Conservation (phyloP, 352 stramenopile genomes). For the Phytophthora fragariae region DNA sequence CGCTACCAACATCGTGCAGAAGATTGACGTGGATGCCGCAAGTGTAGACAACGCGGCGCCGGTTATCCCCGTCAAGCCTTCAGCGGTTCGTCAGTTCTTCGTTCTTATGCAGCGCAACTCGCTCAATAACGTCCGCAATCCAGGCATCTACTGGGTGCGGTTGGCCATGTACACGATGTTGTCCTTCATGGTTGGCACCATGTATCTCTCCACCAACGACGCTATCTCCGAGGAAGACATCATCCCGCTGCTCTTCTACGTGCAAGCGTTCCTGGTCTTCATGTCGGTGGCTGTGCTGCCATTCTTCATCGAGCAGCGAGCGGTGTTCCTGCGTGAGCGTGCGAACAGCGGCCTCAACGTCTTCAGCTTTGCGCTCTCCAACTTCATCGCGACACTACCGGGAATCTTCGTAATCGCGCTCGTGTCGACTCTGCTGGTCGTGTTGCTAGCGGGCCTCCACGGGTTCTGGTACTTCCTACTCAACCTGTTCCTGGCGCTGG, state of each 20-base stretch:
- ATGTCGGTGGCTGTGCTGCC: conserved; percentile 89
- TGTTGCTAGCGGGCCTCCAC: conserved; percentile 52
- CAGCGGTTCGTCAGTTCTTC: conserved; percentile 51
- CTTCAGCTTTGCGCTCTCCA: conserved; percentile 68
- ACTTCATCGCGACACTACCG: conserved; percentile 69
- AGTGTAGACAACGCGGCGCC: conserved; percentile 5
- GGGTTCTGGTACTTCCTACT: conserved; percentile 61
- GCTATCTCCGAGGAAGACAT: conserved; percentile 38
- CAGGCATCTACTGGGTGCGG: conserved; percentile 74
- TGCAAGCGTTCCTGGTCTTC: conserved; percentile 90
- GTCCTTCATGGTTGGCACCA: conserved; percentile 72
- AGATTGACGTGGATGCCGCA: conserved; percentile 18
- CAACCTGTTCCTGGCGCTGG: conserved; percentile 71
- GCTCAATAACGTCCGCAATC: conserved; percentile 68
- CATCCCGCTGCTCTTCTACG: conserved; percentile 83
- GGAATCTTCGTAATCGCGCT: conserved; percentile 67
- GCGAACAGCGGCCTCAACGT: conserved; percentile 57
- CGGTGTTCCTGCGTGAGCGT: conserved; percentile 83
- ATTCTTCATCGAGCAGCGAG: conserved; percentile 83
- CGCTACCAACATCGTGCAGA: conserved; percentile 9
- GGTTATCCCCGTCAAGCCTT: conserved; percentile 43
- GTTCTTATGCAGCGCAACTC: conserved; percentile 63
- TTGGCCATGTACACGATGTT: conserved; percentile 77
- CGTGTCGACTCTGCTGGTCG: conserved; percentile 52
- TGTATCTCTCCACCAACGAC: conserved; percentile 57